phyloP scores from a whole-genome alignment of 75 land plant species.

The Cunninghamia lanceolata region DNA sequence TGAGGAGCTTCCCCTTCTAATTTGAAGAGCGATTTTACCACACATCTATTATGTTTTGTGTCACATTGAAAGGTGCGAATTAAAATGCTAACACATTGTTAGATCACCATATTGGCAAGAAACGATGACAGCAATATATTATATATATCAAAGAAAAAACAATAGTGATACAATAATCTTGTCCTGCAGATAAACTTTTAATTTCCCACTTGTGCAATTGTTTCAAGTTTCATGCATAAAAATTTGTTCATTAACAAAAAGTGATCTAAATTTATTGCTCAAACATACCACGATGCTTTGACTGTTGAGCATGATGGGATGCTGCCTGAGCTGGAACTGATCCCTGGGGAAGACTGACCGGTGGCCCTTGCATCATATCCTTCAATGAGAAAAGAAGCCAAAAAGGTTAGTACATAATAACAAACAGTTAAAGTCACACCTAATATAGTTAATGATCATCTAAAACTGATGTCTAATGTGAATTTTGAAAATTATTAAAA shows the following conservation, averaged over 20 bases:
- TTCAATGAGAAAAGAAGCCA: background rate
- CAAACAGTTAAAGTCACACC: background rate
- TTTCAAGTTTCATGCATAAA: background rate
- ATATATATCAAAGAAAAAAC: background rate
- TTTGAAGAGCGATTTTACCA: no score
- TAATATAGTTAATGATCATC: background rate
- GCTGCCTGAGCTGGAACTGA: background rate
- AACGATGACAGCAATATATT: no score
- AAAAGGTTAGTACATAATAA: background rate
- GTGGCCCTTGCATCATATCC: slow-evolving; percentile 7
- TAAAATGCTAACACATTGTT: no score
- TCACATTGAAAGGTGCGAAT: no score
- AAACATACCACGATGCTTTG: slow-evolving; percentile 9
- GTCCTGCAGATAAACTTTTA: background rate
- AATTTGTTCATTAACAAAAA: background rate
- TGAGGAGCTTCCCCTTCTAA: no score
- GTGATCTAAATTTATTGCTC: background rate
- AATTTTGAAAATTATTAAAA: no score
- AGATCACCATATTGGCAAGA: no score
- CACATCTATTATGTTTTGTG: no score
- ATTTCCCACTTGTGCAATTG: background rate
- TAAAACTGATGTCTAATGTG: background rate
- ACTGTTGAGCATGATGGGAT: slow-evolving; percentile 2
- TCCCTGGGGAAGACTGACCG: background rate
- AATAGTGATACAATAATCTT: background rate